Evolutionary conservation across 192 early-diverging fungal genomes (phyloP), one percentile per base, ranked within the genome.

Genomic region (Mortierella alpina): DNA sequence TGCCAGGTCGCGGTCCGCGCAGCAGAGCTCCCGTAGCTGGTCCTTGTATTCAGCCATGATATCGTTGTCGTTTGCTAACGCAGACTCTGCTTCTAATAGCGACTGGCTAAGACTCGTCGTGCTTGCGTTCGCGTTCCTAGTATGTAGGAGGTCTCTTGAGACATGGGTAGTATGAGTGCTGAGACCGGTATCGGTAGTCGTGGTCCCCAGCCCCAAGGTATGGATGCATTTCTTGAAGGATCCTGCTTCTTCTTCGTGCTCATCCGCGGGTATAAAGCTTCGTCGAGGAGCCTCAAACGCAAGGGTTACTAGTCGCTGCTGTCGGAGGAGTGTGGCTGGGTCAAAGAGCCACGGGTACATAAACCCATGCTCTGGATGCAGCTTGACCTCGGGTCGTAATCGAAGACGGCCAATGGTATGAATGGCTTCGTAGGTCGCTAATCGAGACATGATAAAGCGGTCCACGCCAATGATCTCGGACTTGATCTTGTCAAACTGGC

Each of bases 361-460:
- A 47, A 80, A 80, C 11, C 70, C 81, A n/a, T 58, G 65, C 4
- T 72, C 55, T 3, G 53, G 47, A n/a, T 72, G 55, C 17, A 40
- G 22, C 15, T 67, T 47, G 6, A 68, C 59, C 42, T 60, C 65
- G 40, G 75, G 75, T 47, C 70, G 44, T 11, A 63, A 54, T 1
- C 66, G 61, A 31, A 80, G 72, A 12, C 72, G 83, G 15, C 84
- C 87, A 12, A 88, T 84, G 11, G 82, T 75, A 68, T 84, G 68
- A 10, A 87, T 85, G 15, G 84, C 75, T 75, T 90, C 89, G 60
- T 86, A 90, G 0, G 89, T 88, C 8, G 85, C 82, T 18, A 90
- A 54, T n/a, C 84, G 85, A 10, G 89, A 88, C 17, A 88, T 56
- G 3, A 84, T 41, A 53, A 74, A 67, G 20, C 72, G 71, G 46